These are phyloP conservation scores for Trichosporon inkin DNA, from an alignment of 1,284 basidiomycete species.

Conservation along the genomic window DNA sequence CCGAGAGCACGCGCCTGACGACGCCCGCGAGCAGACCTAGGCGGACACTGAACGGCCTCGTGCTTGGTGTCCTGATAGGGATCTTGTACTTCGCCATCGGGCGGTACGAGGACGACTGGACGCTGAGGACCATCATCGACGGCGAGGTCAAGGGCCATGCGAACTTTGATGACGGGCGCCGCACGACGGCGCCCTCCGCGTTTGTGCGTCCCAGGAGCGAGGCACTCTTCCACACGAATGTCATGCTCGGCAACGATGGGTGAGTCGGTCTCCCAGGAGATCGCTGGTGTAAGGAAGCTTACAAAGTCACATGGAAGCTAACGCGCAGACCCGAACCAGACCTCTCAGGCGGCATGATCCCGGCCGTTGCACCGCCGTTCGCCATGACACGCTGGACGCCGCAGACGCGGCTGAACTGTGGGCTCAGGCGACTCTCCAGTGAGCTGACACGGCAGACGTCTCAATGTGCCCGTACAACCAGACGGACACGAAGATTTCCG, in stretches of 20 bases:
- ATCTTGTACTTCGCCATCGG: not conserved
- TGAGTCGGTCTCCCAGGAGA: constrained; percentile 23
- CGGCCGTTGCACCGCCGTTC: constrained; percentile 62
- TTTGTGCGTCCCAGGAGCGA: constrained; percentile 29
- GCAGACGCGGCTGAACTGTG: constrained; percentile 44
- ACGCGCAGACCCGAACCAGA: constrained; percentile 33
- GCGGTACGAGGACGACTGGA: not conserved
- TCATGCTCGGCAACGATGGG: constrained; percentile 43
- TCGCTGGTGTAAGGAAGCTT: too few relatives aligned
- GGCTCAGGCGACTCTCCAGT: not conserved
- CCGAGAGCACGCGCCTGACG: not conserved
- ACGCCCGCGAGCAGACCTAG: not conserved
- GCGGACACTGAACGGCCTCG: not conserved
- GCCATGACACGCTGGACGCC: constrained; percentile 70
- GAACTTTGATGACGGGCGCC: constrained; percentile 41
- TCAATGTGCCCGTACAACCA: constrained; percentile 73
- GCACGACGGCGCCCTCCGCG: constrained; percentile 11
- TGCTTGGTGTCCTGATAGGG: not conserved
- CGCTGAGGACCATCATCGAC: not conserved
- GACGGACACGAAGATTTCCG: constrained; percentile 62
- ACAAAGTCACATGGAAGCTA: not conserved
- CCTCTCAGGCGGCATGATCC: constrained; percentile 51
- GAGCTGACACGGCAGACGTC: constrained; percentile 51
- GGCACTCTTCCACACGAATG: constrained; percentile 35
- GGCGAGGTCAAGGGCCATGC: constrained; percentile 26